phyloP scores from a whole-genome alignment of 1,284 basidiomycete genomes.

The Trichosporon ovoides region DNA sequence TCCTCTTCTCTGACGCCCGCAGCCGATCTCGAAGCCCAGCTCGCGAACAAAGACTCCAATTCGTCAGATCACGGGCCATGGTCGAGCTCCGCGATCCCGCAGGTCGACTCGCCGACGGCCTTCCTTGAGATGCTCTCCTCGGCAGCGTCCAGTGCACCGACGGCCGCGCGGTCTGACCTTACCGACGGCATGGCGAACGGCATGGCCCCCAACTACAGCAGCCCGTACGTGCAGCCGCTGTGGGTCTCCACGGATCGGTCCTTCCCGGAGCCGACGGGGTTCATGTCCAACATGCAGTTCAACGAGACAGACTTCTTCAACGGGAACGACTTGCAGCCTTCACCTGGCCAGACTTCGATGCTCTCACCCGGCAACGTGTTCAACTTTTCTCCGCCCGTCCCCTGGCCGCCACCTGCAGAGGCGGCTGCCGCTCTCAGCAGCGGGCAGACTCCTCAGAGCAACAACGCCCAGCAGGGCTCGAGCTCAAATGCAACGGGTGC shows the following conservation, averaged over 20 bases:
- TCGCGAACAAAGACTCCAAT: constrained; percentile 7
- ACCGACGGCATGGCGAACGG: background rate
- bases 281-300: constrained; percentile 23
- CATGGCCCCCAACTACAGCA: background rate
- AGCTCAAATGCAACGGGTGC: no score
- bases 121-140: constrained; percentile 44
- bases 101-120: constrained; percentile 31
- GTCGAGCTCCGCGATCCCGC: background rate
- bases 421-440: background rate
- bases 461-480: no score
- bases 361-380: constrained; percentile 39
- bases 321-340: background rate
- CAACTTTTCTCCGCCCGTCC: constrained; percentile 35
- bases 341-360: constrained; percentile 11
- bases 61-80: constrained; percentile 6
- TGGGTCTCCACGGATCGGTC: constrained; percentile 18
- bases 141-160: constrained; percentile 21
- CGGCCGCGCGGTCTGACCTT: background rate
- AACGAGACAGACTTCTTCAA: constrained; percentile 4
- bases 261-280: constrained; percentile 17
- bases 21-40: constrained; percentile 23
- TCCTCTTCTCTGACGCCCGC: background rate
- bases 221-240: constrained; percentile 3
- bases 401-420: constrained; percentile 3
- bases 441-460: background rate